phyloP scores from a whole-genome alignment of 495 filamentous ascomycete species.

The Xylaria cubensis region DNA sequence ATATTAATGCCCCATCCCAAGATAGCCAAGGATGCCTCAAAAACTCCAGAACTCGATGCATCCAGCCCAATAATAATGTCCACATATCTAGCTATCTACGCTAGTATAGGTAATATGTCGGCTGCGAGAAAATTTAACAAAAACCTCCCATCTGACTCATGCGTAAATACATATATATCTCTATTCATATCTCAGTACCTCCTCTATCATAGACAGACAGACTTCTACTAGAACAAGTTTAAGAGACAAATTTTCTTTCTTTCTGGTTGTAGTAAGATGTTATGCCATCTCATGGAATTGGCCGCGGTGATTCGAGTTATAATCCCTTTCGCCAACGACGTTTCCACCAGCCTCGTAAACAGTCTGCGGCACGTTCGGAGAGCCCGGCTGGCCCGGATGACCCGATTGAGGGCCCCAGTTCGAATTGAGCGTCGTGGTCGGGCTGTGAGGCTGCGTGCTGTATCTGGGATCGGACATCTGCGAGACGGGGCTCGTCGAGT shows the following conservation, averaged over 20 bases:
- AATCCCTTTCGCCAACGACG: conserved; percentile 35
- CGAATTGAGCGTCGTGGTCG: conserved; percentile 35
- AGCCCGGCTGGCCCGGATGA: conserved; percentile 19
- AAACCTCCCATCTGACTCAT: background rate
- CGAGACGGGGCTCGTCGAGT: conserved; percentile 40
- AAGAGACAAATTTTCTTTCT: conserved; percentile 8
- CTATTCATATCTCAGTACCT: background rate
- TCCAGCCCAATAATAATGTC: conserved; percentile 4
- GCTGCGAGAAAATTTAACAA: background rate
- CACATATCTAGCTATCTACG: background rate
- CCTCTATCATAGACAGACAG: background rate
- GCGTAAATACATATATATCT: conserved; percentile 9
- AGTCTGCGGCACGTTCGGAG: conserved; percentile 32
- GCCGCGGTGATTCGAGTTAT: conserved; percentile 40
- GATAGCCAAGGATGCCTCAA: conserved; percentile 6
- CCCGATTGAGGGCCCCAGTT: conserved; percentile 30
- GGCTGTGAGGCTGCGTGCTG: conserved; percentile 37
- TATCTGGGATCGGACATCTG: conserved; percentile 35
- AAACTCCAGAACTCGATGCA: conserved; percentile 20
- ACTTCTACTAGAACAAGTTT: background rate
- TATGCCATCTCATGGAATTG: conserved; percentile 41
- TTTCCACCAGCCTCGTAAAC: conserved; percentile 44
- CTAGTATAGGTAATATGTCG: background rate
- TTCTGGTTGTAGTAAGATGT: background rate
- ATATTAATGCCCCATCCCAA: conserved; percentile 7